These are phyloP conservation scores for Aureobasidium sp. DNA, from an alignment of 2,329 filamentous ascomycete genomes.

Conservation along the genomic window DNA sequence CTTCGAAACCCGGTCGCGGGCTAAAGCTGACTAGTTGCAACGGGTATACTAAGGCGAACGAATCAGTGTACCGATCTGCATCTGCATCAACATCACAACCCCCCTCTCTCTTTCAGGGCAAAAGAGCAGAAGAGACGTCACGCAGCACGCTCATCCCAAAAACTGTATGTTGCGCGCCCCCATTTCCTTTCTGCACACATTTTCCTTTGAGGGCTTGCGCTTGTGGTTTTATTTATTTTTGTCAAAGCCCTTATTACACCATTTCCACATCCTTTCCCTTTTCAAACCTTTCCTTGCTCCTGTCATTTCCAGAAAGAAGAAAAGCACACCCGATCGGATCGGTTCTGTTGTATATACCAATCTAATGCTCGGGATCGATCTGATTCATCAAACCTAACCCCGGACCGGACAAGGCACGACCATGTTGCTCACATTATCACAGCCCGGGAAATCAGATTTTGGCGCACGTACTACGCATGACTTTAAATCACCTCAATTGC, in stretches of 20 bases:
- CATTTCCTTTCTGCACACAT: background rate
- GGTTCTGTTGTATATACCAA: conserved; percentile 11
- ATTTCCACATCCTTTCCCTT: conserved; percentile 2
- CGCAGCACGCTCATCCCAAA: conserved; percentile 10
- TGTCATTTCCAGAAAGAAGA: background rate
- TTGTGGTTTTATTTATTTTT: no score
- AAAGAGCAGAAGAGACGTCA: conserved; percentile 14
- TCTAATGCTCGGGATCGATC: conserved; percentile 14
- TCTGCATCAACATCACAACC: conserved; percentile 16
- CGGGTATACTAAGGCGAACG: conserved; percentile 17
- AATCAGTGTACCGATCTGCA: conserved; percentile 16
- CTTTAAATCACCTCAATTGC: conserved; percentile 37
- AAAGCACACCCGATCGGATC: conserved; percentile 1
- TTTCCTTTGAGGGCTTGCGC: no score
- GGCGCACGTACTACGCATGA: conserved; percentile 43
- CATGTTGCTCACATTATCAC: conserved; percentile 48
- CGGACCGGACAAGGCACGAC: conserved; percentile 4
- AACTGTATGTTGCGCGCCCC: conserved; percentile 12
- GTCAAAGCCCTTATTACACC: background rate
- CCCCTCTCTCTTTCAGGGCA: conserved; percentile 8
- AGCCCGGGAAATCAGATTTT: conserved; percentile 42
- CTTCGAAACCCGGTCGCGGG: conserved; percentile 13
- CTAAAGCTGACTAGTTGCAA: conserved; percentile 17
- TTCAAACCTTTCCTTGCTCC: background rate
- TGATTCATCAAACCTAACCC: conserved; percentile 11